Evolutionary conservation across 768 basidiomycete species (phyloP), one percentile per base, ranked within the genome.

Genomic region (Suillus fuscotomentosus): DNA sequence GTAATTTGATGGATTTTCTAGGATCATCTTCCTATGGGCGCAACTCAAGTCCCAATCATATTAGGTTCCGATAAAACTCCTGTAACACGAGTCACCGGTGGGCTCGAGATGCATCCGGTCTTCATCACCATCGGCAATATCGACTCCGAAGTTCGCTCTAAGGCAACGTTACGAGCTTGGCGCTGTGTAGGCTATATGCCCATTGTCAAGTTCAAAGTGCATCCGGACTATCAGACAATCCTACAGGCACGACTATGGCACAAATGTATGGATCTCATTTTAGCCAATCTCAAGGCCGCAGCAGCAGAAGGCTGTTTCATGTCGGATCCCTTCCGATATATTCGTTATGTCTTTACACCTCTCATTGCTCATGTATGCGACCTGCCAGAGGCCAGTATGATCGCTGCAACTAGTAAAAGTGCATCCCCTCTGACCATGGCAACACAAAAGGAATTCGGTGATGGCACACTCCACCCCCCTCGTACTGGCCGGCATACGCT

Each of bases 51-150:
- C 3, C 74, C 76, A 5, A 66, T 69, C 3, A 69, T 78, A 20
- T 56, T 71, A 1, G 72, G 72, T 11, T 74, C 74, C 1, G 73
- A 79, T 60, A 79, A 79, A 61, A 77, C 78, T 14, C 70, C 67
- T 59, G 71, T 79, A 15, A 73, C 74, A 0, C 60, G 67, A 15
- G 70, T 69, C 63, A 76, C 72, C 8, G 76, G 77, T 42, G 70
- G 72, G 41, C 67, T 70, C 22, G 56, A 65, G 5, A 74, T 72
- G 10, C 76, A 78, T 60, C 77, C 76, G 71, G 14, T 50, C 24
- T 50, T 27, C 48, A 50, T 50, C 0, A 50, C 48, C 5, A 50
- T 50, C 48, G 2, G 39, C 17, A 79, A 79, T 60, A 69, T 79
- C 9, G 42, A 65, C n/a, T 68, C 68, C 57, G 71, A 73, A 5